phyloP scores from a whole-genome alignment of 768 basidiomycete genomes.

The Pulveroboletus sp. region DNA sequence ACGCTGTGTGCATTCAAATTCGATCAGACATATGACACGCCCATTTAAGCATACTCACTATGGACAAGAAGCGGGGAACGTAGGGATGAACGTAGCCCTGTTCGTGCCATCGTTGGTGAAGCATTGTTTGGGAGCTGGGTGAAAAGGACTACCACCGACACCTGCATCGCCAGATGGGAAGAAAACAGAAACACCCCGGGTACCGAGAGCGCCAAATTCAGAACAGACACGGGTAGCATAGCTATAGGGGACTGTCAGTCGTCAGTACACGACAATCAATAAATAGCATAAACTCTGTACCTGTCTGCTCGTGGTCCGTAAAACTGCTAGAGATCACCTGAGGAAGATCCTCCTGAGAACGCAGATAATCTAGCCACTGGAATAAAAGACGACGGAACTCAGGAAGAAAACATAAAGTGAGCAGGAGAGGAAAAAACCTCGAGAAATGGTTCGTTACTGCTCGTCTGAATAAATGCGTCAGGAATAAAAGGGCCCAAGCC shows the following conservation, averaged over 20 bases:
- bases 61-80: conserved; percentile 63
- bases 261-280: not conserved
- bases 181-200: conserved; percentile 60
- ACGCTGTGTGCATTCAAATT: conserved; percentile 41
- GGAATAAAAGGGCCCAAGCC: conserved; percentile 60
- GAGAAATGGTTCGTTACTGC: conserved; percentile 51
- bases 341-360: conserved; percentile 44
- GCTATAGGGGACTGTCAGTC: conserved; percentile 46
- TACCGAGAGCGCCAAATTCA: conserved; percentile 65
- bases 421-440: conserved; percentile 25
- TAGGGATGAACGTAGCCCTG: conserved; percentile 49
- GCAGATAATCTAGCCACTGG: conserved; percentile 65
- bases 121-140: conserved; percentile 54
- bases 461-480: conserved; percentile 36
- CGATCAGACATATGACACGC: not conserved
- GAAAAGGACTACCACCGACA: conserved; percentile 58
- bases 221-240: conserved; percentile 59
- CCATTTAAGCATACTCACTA: conserved; percentile 35
- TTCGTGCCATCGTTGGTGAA: conserved; percentile 58
- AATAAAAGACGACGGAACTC: conserved; percentile 3
- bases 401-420: not conserved
- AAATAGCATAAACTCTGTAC: conserved; percentile 30
- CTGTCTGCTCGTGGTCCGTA: conserved; percentile 69
- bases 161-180: conserved; percentile 70
- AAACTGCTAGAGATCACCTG: conserved; percentile 72